Conservation (phyloP, 352 stramenopile species). For the Phytophthora capsici region DNA sequence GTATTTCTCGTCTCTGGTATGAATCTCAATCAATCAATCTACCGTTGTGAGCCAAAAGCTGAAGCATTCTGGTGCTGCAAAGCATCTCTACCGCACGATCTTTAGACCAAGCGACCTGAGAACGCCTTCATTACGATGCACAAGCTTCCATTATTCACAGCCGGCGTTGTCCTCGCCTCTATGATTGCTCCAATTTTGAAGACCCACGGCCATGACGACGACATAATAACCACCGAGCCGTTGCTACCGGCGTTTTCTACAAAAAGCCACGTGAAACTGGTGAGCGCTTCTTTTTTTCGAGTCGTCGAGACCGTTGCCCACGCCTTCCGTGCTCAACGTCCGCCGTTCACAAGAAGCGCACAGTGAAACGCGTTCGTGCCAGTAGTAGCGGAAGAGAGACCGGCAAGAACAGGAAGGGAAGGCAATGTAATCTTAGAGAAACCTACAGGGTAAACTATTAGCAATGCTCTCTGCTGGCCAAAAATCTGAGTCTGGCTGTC, state of each 20-base stretch:
- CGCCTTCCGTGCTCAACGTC: slow-evolving; percentile 14
- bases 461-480: background rate
- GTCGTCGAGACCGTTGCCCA: background rate
- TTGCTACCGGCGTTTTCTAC: slow-evolving; percentile 14
- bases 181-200: slow-evolving; percentile 11
- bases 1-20: slow-evolving; percentile 73
- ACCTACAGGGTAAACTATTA: background rate
- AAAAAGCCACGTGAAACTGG: slow-evolving; percentile 26
- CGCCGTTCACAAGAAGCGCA: slow-evolving; percentile 30
- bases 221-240: no score
- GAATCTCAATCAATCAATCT: slow-evolving; percentile 28
- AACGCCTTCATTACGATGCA: background rate
- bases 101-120: background rate
- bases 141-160: background rate
- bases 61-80: slow-evolving; percentile 7
- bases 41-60: slow-evolving; percentile 3
- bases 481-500: slow-evolving; percentile 15
- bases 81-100: slow-evolving; percentile 13
- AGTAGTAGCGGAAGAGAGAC: slow-evolving; percentile 1
- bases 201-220: no score
- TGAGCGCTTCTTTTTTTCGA: slow-evolving; percentile 22
- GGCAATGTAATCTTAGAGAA: background rate
- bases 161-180: background rate
- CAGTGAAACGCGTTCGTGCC: slow-evolving; percentile 16
- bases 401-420: background rate